Evolutionary conservation across 768 basidiomycete genomes (phyloP), one percentile per base, ranked within the genome.

Genomic region (Dacryopinax primogenitus): DNA sequence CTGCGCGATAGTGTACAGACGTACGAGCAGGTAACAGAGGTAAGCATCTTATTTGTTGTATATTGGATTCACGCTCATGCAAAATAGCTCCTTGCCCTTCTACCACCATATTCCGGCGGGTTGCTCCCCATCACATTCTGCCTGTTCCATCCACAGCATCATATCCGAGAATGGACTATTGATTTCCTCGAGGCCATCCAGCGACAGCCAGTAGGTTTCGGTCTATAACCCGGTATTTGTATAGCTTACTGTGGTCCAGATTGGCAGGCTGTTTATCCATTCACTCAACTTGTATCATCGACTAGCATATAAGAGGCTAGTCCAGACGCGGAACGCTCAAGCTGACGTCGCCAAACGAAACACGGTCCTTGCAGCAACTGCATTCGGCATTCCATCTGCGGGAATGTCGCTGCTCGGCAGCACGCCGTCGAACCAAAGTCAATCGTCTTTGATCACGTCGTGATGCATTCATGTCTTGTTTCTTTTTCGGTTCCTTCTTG

Each of bases 1-100:
- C 75, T 99, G 11, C 83, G 84, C 0, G 84, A 87, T 34, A 83
- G 82, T 62, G 80, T 91, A 47, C 84, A 81, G 70, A 81, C 83
- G 0, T 96, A 97, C 70, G 92, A 94, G 63, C 90, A 95, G 73
- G 86, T 91, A 15, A 81, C 90, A 1, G 92, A 97, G 82, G 95
- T 92, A 65, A 41, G 79, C 73, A 2, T 35, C 0, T 35, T 51
- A 23, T 9, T 16, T 16, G 35, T 66, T 65, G 76, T 16, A 21
- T 23, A 2, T 15, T 35, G 21, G 30, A 7, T 33, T 28, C 16
- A 30, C 72, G 12, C 36, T 64, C 26, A 63, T 23, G 26, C 33
- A 6, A 41, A 34, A 33, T 70, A 98, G 95, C 78, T 98, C n/a
- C 78, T 98, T 32, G 82, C 93, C 1, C 79, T 82, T 62, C 75